These are phyloP conservation scores for Chaetothyriales sp. DNA, from an alignment of 2,329 filamentous ascomycete genomes.

Conservation along the genomic window DNA sequence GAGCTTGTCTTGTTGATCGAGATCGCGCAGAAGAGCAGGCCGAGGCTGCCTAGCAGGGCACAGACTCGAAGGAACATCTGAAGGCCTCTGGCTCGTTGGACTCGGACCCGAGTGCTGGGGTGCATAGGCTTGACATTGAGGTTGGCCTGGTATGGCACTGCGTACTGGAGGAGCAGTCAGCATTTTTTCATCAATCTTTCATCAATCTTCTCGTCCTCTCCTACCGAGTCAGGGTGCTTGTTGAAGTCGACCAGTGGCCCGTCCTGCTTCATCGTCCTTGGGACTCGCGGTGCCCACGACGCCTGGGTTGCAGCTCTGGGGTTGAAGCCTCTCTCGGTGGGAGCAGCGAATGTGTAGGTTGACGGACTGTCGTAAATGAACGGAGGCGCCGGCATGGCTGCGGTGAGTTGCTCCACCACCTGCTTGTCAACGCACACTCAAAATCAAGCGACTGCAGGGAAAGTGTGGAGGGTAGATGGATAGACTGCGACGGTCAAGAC, in stretches of 20 bases:
- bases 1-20: conserved; percentile 54
- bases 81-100: conserved; percentile 52
- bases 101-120: conserved; percentile 50
- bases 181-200: too few relatives aligned
- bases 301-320: conserved; percentile 73
- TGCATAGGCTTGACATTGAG: conserved; percentile 52
- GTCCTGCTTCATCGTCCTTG: conserved; percentile 46
- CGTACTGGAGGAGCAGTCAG: conserved; percentile 24
- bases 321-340: conserved; percentile 51
- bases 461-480: background rate
- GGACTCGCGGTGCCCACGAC: conserved; percentile 50
- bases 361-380: conserved; percentile 55
- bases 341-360: conserved; percentile 37
- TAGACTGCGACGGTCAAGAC: background rate
- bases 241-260: conserved; percentile 74
- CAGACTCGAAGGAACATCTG: conserved; percentile 55
- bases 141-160: conserved; percentile 44
- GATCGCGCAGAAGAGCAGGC: conserved; percentile 60
- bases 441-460: background rate
- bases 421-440: background rate
- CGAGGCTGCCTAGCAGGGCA: conserved; percentile 53
- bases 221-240: conserved; percentile 62
- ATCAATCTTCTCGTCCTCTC: conserved; percentile 21
- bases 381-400: conserved; percentile 30
- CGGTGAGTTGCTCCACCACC: background rate